Conservation (phyloP, 2,329 filamentous ascomycete species). For the Alternaria rosae region DNA sequence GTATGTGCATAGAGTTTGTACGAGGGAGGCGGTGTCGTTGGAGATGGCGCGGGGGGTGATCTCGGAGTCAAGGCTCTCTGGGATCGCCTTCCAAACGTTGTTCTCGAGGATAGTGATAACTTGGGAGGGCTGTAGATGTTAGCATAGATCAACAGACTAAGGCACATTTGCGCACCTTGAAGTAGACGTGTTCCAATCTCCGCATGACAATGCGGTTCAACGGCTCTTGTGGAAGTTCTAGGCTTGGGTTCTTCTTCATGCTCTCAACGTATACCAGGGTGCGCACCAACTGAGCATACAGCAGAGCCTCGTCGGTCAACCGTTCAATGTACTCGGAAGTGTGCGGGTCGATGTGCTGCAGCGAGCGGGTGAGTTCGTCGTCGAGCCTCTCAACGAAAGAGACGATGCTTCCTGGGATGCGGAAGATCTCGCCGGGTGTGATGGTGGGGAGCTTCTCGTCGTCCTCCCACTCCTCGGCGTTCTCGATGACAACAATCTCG, state of each 20-base stretch:
- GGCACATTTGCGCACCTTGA: conserved; percentile 71
- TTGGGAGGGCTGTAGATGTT: conserved; percentile 72
- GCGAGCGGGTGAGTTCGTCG: conserved; percentile 95
- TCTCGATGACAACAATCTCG: conserved; percentile 86
- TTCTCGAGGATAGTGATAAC: conserved; percentile 94
- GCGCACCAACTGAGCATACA: conserved; percentile 93
- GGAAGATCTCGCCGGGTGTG: conserved; percentile 79
- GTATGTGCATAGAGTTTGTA: conserved; percentile 91
- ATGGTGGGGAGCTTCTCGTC: conserved; percentile 90
- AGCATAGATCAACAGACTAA: conserved; percentile 17
- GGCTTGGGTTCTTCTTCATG: conserved; percentile 72
- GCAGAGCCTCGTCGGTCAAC: conserved; percentile 83
- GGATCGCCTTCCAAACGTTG: conserved; percentile 86
- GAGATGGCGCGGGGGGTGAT: conserved; percentile 78
- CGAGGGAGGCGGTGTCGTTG: conserved; percentile 75
- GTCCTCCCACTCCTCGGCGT: conserved; percentile 97
- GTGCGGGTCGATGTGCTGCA: conserved; percentile 97
- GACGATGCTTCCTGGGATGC: conserved; percentile 90
- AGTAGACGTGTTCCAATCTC: conserved; percentile 96
- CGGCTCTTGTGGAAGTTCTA: conserved; percentile 82
- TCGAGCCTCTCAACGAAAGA: conserved; percentile 95
- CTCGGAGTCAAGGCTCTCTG: conserved; percentile 72
- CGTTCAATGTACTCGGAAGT: conserved; percentile 98
- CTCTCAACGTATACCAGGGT: conserved; percentile 87
- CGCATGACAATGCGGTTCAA: conserved; percentile 94